Evolutionary conservation across 1,284 basidiomycete genomes (phyloP), one percentile per base, ranked within the genome.

Genomic region (Pseudozyma sp.): DNA sequence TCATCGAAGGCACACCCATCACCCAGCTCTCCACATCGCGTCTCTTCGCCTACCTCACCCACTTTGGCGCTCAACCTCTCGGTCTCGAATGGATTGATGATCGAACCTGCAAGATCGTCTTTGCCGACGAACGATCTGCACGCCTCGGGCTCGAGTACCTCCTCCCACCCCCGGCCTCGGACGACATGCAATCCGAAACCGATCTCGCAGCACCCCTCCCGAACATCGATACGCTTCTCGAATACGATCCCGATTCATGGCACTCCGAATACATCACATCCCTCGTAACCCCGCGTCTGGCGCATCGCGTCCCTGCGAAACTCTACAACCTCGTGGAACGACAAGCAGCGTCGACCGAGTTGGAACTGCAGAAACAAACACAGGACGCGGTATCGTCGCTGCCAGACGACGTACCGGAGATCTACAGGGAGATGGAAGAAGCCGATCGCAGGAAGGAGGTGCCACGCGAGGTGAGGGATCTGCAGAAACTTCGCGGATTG

Each of bases 81-180:
- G 82, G 81, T 0, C 53, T 84, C 19, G 82, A 84, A 56, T 84
- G 82, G 82, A 77, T 84, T 61, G 75, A 81, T 50, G 82, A 84
- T 43, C 50, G 63, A 47, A 54, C 75, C 24, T 81, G 79, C 52
- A 78, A 79, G 29, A 43, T 84, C n/a, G 81, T 83, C 16, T 84
- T 84, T 54, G 56, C 75, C 7, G 61, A 76, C 39, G 62, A 75
- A 19, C 46, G 57, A 7, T 69, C 79, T 0, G 79, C 79, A 5
- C 68, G 76, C 3, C 33, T 80, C 4, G 78, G 62, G 0, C 61
- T 80, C n/a, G 78, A 80, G 49, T 80, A 80, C 43, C 61, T 79
- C 17, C 62, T 76, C 0, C 40, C 69, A 0, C 51, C 68, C 6
- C 9, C 47, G 11, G 9, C 43, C 33, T 11, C 48, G n/a, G 47